Evolutionary conservation across 2,329 filamentous ascomycete species (phyloP).

Genomic region (Thermothelomyces thermophilus): DNA sequence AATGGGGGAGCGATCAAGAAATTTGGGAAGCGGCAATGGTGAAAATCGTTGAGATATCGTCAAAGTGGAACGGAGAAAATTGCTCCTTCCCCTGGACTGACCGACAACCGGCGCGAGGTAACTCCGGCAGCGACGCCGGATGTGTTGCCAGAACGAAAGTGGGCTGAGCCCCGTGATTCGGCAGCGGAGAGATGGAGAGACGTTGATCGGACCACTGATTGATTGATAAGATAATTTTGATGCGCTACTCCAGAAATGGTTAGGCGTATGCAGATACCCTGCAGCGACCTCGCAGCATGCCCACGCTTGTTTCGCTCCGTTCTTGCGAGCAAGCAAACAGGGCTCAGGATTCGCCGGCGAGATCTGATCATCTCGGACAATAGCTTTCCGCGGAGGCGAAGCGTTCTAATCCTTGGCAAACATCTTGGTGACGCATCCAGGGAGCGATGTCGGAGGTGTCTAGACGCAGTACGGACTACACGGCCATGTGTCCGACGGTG

Average conservation of each 20-base stretch:
- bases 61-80: not conserved
- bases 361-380: not conserved
- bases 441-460: constrained; percentile 5
- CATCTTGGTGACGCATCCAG: not conserved
- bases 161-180: constrained; percentile 18
- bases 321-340: not conserved
- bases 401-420: too few relatives aligned
- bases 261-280: constrained; percentile 9
- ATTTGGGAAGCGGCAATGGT: not conserved
- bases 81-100: constrained; percentile 1
- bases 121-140: constrained; percentile 16
- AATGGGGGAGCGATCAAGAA: too few relatives aligned
- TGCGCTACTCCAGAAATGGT: constrained; percentile 8
- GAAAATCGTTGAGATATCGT: not conserved
- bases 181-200: constrained; percentile 9
- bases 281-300: not conserved
- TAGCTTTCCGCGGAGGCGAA: not conserved
- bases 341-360: not conserved
- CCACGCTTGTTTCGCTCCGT: not conserved
- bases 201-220: constrained; percentile 23
- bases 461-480: too few relatives aligned
- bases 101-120: constrained; percentile 6
- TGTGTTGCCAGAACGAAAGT: not conserved
- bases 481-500: too few relatives aligned
- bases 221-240: constrained; percentile 28